Conservation (phyloP, 2,329 filamentous ascomycete genomes). For the Purpureocillium lavendulum region DNA sequence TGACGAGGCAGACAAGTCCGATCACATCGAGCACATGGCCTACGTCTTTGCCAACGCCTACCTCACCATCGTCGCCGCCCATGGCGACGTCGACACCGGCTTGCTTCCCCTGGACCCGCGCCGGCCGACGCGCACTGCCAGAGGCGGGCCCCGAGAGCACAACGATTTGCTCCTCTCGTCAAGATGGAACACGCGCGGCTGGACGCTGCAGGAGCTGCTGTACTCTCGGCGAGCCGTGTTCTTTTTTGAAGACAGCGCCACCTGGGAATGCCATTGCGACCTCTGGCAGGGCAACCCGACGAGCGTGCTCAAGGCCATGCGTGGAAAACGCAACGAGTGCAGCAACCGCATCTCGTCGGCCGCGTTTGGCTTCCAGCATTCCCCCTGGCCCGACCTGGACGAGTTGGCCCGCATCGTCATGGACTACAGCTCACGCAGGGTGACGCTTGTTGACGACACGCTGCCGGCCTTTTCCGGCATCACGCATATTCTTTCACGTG, state of each 20-base stretch:
- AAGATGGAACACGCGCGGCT: constrained; percentile 30
- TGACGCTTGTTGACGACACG: constrained; percentile 33
- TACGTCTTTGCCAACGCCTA: constrained; percentile 35
- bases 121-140: constrained; percentile 16
- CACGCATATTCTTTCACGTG: constrained; percentile 30
- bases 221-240: constrained; percentile 34
- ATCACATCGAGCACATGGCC: constrained; percentile 35
- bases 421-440: constrained; percentile 31
- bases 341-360: constrained; percentile 20
- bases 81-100: constrained; percentile 29
- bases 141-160: constrained; percentile 20
- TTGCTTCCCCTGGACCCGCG: constrained; percentile 26
- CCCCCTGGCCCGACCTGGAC: constrained; percentile 36
- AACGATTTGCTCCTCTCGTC: constrained; percentile 29
- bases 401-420: constrained; percentile 34
- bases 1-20: constrained; percentile 27
- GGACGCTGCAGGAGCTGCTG: constrained; percentile 34
- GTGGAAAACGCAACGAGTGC: constrained; percentile 23
- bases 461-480: constrained; percentile 33
- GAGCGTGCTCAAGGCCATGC: constrained; percentile 20
- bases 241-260: constrained; percentile 33
- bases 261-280: constrained; percentile 38
- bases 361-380: constrained; percentile 28
- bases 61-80: constrained; percentile 34
- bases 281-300: constrained; percentile 27